Conservation (phyloP, 1,284 basidiomycete genomes). For the Pseudozyma hubeiensis region DNA sequence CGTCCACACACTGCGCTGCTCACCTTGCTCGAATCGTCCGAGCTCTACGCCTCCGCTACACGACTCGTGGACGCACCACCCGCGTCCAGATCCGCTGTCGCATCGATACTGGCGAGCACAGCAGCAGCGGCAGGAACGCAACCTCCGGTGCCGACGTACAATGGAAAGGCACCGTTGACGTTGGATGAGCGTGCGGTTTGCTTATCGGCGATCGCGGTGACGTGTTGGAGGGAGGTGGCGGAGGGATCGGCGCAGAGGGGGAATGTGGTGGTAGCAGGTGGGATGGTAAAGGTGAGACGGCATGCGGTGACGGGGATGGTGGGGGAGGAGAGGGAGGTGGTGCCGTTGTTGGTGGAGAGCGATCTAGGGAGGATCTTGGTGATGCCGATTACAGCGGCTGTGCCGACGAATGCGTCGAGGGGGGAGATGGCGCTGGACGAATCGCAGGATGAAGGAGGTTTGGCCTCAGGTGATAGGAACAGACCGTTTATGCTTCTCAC, state of each 20-base stretch:
- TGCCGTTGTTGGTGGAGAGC: conserved; percentile 38
- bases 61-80: conserved; percentile 20
- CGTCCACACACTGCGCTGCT: conserved; percentile 42
- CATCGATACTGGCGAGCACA: conserved; percentile 27
- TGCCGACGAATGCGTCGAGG: conserved; percentile 9
- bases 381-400: conserved; percentile 35
- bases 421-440: conserved; percentile 18
- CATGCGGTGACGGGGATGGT: conserved; percentile 22
- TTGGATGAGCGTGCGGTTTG: conserved; percentile 41
- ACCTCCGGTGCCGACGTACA: background rate
- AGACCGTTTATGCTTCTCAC: conserved; percentile 49
- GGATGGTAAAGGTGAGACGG: conserved; percentile 19
- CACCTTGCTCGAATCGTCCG: conserved; percentile 41
- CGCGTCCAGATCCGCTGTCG: conserved; percentile 11
- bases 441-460: conserved; percentile 6
- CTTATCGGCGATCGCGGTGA: conserved; percentile 38
- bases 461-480: background rate
- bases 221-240: conserved; percentile 35
- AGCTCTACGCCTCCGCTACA: conserved; percentile 41
- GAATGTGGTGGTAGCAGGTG: conserved; percentile 22
- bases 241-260: background rate
- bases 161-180: conserved; percentile 11
- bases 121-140: conserved; percentile 21
- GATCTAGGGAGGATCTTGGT: conserved; percentile 37
- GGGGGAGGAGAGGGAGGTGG: conserved; percentile 16